These are phyloP conservation scores for Lasiodiplodia theobromae DNA, from an alignment of 2,329 filamentous ascomycete species.

Conservation along the genomic window DNA sequence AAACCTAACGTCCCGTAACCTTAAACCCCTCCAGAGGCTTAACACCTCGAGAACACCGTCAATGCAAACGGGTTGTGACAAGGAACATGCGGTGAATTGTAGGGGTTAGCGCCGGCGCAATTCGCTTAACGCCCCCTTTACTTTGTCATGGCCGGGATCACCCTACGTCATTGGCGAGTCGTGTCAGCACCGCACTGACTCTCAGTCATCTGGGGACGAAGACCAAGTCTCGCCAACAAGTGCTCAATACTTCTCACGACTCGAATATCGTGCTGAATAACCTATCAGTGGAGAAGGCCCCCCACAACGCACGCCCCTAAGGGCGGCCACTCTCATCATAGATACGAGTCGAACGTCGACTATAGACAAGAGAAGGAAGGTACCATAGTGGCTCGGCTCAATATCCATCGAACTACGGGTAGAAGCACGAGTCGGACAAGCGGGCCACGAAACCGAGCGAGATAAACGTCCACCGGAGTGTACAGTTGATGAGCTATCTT, in stretches of 20 bases:
- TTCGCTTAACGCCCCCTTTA: neutral
- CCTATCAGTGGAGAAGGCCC: neutral
- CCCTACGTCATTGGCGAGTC: neutral
- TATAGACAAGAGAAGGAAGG: neutral
- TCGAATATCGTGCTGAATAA: neutral
- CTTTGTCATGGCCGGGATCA: neutral
- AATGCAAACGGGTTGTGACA: neutral
- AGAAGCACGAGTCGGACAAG: neutral
- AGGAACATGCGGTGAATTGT: neutral
- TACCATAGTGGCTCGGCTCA: neutral
- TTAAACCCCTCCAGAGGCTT: neutral
- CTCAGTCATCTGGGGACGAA: neutral
- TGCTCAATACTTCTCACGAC: neutral
- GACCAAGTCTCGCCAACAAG: no score
- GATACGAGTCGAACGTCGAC: neutral
- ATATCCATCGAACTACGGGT: neutral
- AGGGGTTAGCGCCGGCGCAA: neutral
- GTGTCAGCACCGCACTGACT: neutral
- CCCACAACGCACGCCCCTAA: neutral
- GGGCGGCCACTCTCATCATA: neutral
- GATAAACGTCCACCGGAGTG: neutral
- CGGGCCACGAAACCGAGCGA: neutral
- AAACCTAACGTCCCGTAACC: neutral
- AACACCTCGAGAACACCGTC: neutral
- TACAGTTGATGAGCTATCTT: neutral